Conservation (phyloP, 148 eudicot genomes). For the Diospyros lotus region DNA sequence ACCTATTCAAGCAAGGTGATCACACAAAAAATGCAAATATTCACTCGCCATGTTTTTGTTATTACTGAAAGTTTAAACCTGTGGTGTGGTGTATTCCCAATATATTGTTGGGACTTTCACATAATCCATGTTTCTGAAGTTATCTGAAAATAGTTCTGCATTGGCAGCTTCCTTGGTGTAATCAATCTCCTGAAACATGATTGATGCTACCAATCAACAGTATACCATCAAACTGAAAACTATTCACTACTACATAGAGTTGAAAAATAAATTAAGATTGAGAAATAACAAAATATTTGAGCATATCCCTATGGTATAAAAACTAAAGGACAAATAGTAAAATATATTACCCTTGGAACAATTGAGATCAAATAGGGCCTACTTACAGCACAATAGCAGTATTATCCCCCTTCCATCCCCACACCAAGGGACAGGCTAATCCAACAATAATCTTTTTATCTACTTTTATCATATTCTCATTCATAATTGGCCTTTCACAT, state of each 20-base stretch:
- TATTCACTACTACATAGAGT: background rate
- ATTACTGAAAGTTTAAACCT: constrained; percentile 45
- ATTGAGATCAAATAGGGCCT: background rate
- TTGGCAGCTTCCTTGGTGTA: constrained; percentile 98
- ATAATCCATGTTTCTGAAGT: constrained; percentile 78
- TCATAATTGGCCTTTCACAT: no score
- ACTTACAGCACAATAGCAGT: background rate
- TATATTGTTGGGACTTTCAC: constrained; percentile 82
- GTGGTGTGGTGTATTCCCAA: constrained; percentile 98
- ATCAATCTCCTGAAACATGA: constrained; percentile 70
- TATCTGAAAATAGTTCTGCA: constrained; percentile 85
- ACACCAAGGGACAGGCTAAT: background rate
- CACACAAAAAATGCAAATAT: constrained; percentile 10
- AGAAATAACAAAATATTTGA: constrained; percentile 4
- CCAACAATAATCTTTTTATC: background rate
- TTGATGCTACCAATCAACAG: background rate
- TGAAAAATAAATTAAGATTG: background rate
- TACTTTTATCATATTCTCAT: no score
- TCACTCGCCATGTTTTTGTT: constrained; percentile 4
- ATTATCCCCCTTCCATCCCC: no score
- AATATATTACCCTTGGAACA: background rate
- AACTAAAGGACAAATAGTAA: background rate
- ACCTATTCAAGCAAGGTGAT: constrained; percentile 18
- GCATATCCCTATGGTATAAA: background rate
- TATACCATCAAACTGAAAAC: background rate